phyloP scores from a whole-genome alignment of 257 asterid species.

The Nicotiana paniculata region DNA sequence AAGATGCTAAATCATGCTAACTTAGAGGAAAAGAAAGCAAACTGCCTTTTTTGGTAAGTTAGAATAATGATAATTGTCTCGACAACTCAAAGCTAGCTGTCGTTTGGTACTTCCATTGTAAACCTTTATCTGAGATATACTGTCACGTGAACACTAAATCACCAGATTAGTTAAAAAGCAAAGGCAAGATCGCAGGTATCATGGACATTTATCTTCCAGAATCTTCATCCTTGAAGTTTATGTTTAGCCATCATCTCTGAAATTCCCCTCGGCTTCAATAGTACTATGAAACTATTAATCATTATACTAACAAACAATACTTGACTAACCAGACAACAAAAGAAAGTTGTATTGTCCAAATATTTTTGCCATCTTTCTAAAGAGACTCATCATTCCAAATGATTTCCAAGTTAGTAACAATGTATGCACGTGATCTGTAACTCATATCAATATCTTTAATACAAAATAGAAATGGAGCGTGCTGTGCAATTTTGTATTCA shows the following conservation, averaged over 20 bases:
- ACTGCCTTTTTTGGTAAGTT: background rate
- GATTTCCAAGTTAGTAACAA: background rate
- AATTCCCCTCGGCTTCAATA: background rate
- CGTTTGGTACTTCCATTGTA: background rate
- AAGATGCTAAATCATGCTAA: background rate
- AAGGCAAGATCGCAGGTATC: background rate
- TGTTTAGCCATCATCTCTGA: background rate
- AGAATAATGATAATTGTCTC: background rate
- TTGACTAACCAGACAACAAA: background rate
- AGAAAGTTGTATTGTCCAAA: background rate
- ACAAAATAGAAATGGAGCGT: background rate
- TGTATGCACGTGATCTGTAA: background rate
- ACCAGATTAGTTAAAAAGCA: background rate
- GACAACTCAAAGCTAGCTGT: background rate
- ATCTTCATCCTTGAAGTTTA: background rate
- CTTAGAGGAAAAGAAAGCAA: background rate
- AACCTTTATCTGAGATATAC: background rate
- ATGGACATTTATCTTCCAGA: background rate
- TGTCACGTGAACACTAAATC: background rate
- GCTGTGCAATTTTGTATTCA: background rate
- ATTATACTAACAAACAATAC: background rate
- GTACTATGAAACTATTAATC: background rate
- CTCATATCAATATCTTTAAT: background rate
- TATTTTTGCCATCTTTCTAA: background rate
- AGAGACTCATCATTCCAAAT: constrained; percentile 1